Evolutionary conservation across 148 eudicot genomes (phyloP), one percentile per base, ranked within the genome.

Genomic region (Heliosperma pusillum): DNA sequence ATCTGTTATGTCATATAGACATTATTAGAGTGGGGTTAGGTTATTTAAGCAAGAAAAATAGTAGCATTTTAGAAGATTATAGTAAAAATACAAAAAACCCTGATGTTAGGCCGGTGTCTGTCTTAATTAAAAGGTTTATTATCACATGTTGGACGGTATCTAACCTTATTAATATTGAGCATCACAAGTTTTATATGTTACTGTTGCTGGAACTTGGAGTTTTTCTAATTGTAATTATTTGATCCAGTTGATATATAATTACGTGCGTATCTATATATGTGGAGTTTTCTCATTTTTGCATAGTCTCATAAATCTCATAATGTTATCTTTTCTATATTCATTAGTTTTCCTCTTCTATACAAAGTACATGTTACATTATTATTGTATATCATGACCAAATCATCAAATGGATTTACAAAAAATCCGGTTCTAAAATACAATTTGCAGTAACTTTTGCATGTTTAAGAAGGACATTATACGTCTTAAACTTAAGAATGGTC

Each of bases 31-130:
- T 64, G 64, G 72, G 81, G 74, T 76, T 78, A 70, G 78, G 68
- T 82, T 61, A 66, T 71, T 58, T 55, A 47, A 67, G 55, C 79
- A 74, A 77, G 69, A 70, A 68, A 77, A 47, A 74, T 26, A 29
- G 73, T 58, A 60, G 50, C 70, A 81, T 73, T 47, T 27, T 57
- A 8, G 33, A 59, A 63, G 3, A 68, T 47, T 68, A 24, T 11
- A 61, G 42, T 36, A 36, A 12, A 42, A 79, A 60, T 29, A 29
- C 22, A 68, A 58, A 70, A 80, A 33, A 67, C 42, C 29, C 57
- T 81, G 76, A 85, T 85, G 83, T 80, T 77, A 52, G 86, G 88
- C 56, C 88, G 88, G 88, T 73, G 75, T 85, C 86, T 77, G 80
- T 69, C 78, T 66, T 75, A 80, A 80, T 69, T 64, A 68, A 78